phyloP scores from a whole-genome alignment of 1,284 basidiomycete genomes.

The Wolfiporia cocos region DNA sequence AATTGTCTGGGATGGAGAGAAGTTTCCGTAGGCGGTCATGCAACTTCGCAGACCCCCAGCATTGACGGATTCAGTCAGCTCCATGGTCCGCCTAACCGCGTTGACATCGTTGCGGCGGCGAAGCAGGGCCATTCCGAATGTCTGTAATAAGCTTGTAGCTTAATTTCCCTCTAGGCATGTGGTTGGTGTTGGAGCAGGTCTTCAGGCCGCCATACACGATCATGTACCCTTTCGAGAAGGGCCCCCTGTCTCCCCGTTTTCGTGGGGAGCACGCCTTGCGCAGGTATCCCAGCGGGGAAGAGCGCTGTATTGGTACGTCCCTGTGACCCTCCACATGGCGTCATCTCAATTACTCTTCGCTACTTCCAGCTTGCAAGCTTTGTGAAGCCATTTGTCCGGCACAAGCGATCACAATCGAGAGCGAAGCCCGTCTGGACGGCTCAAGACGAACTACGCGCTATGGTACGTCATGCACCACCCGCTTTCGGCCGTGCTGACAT shows the following conservation, averaged over 20 bases:
- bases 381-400: conserved; percentile 99
- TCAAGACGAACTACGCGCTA: conserved; percentile 97
- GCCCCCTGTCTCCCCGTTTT: conserved; percentile 95
- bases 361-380: conserved; percentile 84
- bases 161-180: conserved; percentile 70
- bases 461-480: conserved; percentile 38
- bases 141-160: no score
- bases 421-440: conserved; percentile 92
- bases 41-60: no score
- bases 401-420: conserved; percentile 99
- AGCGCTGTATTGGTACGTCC: conserved; percentile 90
- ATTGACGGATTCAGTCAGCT: no score
- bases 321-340: background rate
- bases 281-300: conserved; percentile 97
- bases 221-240: conserved; percentile 98
- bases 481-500: background rate
- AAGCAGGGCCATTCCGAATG: no score
- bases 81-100: no score
- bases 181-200: conserved; percentile 98
- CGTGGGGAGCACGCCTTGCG: conserved; percentile 98
- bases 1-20: no score
- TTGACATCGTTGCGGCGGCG: no score
- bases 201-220: conserved; percentile 98
- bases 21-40: no score
- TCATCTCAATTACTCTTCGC: conserved; percentile 6